Conservation (phyloP, 768 basidiomycete species). For the Kwoniella heveanensis region DNA sequence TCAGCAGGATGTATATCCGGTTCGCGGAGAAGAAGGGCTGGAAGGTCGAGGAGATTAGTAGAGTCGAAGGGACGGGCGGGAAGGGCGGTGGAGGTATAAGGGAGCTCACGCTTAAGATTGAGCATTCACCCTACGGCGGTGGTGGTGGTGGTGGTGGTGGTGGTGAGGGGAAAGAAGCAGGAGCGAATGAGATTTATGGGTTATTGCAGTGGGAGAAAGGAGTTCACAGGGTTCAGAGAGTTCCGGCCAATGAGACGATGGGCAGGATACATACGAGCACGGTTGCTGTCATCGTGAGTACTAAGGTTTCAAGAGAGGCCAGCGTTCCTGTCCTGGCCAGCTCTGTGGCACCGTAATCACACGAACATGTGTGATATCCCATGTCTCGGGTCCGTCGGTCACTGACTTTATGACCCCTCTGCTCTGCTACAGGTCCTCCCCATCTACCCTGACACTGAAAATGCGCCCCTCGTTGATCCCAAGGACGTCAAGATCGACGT, state of each 20-base stretch:
- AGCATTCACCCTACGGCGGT: constrained; percentile 37
- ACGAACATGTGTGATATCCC: no score
- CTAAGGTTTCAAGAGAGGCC: no score
- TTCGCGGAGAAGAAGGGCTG: constrained; percentile 65
- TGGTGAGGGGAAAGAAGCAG: constrained; percentile 72
- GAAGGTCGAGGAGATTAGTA: constrained; percentile 59
- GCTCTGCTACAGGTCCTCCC: constrained; percentile 97
- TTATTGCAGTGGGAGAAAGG: constrained; percentile 84
- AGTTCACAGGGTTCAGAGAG: constrained; percentile 91
- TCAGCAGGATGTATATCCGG: constrained; percentile 80
- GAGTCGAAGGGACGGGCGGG: constrained; percentile 36
- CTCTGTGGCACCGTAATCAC: no score
- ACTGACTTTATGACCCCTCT: no score
- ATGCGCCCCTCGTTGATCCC: constrained; percentile 71
- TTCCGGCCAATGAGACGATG: constrained; percentile 83
- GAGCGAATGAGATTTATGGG: constrained; percentile 61
- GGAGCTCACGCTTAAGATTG: constrained; percentile 54
- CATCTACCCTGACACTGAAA: constrained; percentile 63
- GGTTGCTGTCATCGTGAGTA: constrained; percentile 75
- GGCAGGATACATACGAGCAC: constrained; percentile 93
- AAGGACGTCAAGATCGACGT: constrained; percentile 89
- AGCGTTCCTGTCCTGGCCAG: no score
- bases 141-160: constrained; percentile 60
- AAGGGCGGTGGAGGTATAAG: constrained; percentile 43
- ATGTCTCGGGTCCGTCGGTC: no score